Evolutionary conservation across 495 filamentous ascomycete species (phyloP).

Genomic region (Barbatosphaeria neglecta): DNA sequence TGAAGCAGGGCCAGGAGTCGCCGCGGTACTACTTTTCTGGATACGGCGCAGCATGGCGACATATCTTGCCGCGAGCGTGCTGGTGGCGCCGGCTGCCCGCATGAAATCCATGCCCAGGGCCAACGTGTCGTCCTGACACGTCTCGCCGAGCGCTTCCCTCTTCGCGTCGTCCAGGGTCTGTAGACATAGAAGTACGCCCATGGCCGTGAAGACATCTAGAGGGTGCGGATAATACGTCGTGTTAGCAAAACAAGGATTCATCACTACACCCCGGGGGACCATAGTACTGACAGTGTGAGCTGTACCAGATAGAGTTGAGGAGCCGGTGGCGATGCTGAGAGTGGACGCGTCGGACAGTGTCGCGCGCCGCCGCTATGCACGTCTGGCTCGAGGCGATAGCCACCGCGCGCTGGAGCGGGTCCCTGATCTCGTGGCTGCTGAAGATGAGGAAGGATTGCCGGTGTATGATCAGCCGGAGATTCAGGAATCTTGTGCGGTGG

Average conservation of each 20-base stretch:
- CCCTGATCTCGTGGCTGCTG: not conserved
- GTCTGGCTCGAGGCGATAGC: not conserved
- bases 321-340: not conserved
- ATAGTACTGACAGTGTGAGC: not conserved
- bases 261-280: too few species aligned
- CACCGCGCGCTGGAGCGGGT: not conserved
- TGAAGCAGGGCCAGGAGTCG: not conserved
- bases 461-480: not conserved
- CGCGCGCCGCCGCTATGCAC: not conserved
- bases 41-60: not conserved
- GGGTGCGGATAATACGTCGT: not conserved
- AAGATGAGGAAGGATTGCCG: not conserved
- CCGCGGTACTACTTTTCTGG: not conserved
- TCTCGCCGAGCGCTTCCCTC: not conserved
- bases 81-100: not conserved
- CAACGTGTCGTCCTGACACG: not conserved
- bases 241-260: not conserved
- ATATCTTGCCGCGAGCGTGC: not conserved
- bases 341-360: not conserved
- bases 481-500: not conserved
- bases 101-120: not conserved
- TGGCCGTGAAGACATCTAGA: conserved; percentile 3
- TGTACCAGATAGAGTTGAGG: not conserved
- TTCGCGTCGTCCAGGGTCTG: not conserved
- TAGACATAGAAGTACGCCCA: not conserved